phyloP scores from a whole-genome alignment of 192 early-diverging fungal genomes.

The Coemansia sp. region DNA sequence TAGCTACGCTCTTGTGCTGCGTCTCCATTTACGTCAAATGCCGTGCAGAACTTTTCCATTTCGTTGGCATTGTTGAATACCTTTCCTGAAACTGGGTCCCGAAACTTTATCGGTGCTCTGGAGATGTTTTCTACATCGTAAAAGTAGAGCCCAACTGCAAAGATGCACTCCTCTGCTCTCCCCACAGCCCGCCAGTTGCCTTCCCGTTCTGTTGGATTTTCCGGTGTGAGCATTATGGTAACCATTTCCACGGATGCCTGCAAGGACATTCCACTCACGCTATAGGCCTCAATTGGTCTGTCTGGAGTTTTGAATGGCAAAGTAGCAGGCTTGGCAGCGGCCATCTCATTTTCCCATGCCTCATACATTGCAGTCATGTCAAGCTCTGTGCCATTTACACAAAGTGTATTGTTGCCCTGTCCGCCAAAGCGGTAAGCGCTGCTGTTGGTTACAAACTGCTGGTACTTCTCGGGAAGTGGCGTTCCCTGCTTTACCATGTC shows the following conservation, averaged over 20 bases:
- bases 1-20: neutral
- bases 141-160: conserved; percentile 71
- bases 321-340: conserved; percentile 26
- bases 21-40: neutral
- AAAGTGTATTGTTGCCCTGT: neutral
- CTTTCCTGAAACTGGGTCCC: neutral
- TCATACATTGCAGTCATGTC: neutral
- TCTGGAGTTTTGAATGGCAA: conserved; percentile 15
- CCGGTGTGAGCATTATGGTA: conserved; percentile 63
- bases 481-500: no score
- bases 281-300: conserved; percentile 14
- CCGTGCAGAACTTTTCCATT: neutral
- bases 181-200: conserved; percentile 67
- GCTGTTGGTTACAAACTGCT: neutral
- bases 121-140: conserved; percentile 66
- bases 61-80: neutral
- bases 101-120: neutral
- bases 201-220: conserved; percentile 54
- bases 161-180: conserved; percentile 64
- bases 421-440: neutral
- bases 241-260: conserved; percentile 71
- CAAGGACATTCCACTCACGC: conserved; percentile 33
- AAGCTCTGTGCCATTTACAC: neutral
- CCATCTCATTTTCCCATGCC: conserved; percentile 1
- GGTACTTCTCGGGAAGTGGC: neutral